Conservation (phyloP, 148 eudicot species). For the Nepenthes mirabilis region DNA sequence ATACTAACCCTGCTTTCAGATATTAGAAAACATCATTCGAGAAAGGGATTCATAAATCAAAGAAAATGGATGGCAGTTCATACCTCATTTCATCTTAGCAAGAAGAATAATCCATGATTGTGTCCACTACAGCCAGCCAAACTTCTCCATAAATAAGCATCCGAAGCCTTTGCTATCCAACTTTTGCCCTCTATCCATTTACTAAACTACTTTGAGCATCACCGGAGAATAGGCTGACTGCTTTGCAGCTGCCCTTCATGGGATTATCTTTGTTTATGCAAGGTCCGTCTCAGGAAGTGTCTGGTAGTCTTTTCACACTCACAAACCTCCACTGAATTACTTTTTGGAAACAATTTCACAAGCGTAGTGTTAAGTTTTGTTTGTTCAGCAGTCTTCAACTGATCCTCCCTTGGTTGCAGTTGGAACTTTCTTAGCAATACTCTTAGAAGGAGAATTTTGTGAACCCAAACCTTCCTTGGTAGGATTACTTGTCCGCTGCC, state of each 20-base stretch:
- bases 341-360: slow-evolving; percentile 15
- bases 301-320: slow-evolving; percentile 26
- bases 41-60: too few relatives aligned
- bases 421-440: slow-evolving; percentile 20
- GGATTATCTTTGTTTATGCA: slow-evolving; percentile 18
- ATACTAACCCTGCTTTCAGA: too few relatives aligned
- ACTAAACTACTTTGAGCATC: slow-evolving; percentile 36
- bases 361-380: slow-evolving; percentile 8
- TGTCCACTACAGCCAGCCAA: neutral
- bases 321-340: slow-evolving; percentile 10
- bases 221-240: slow-evolving; percentile 13
- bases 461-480: slow-evolving; percentile 33
- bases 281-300: slow-evolving; percentile 19
- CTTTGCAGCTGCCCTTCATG: slow-evolving; percentile 32
- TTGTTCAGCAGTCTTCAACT: slow-evolving; percentile 16
- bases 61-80: too few relatives aligned
- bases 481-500: slow-evolving; percentile 23
- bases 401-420: slow-evolving; percentile 17
- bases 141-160: too few relatives aligned
- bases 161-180: slow-evolving; percentile 19
- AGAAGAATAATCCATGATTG: too few relatives aligned
- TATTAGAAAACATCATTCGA: too few relatives aligned
- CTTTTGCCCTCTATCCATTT: slow-evolving; percentile 52
- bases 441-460: slow-evolving; percentile 19
- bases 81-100: too few relatives aligned